These are phyloP conservation scores for Carallia brachiata DNA, from an alignment of 345 rosid genomes.

Conservation along the genomic window DNA sequence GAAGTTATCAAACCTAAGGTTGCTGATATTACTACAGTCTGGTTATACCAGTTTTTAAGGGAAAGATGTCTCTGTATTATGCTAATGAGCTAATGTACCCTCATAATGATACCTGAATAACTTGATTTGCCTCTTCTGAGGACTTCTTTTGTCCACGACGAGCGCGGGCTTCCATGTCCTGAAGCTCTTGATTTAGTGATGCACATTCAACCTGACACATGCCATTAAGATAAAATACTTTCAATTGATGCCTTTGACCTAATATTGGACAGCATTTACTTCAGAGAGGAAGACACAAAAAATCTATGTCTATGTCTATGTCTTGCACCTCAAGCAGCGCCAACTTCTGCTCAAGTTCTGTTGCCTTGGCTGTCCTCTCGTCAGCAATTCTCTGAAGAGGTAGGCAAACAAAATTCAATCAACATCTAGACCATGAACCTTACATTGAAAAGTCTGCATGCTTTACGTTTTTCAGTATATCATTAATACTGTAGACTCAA, in stretches of 20 bases:
- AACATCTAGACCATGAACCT: not conserved
- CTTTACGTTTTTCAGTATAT: conserved; percentile 13
- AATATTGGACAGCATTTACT: too few species aligned
- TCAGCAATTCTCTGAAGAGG: conserved; percentile 71
- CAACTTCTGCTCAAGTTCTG: conserved; percentile 91
- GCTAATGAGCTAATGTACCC: not conserved
- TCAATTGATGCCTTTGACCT: too few species aligned
- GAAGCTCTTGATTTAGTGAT: conserved; percentile 88
- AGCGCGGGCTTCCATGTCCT: conserved; percentile 82
- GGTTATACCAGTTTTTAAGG: too few species aligned
- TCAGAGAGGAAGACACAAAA: not conserved
- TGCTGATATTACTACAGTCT: too few species aligned
- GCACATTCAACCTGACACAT: conserved; percentile 71
- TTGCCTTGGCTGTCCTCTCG: conserved; percentile 82
- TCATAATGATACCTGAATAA: conserved; percentile 64
- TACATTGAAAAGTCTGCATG: not conserved
- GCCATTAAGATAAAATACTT: too few species aligned
- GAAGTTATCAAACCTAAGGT: too few species aligned
- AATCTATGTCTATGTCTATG: not conserved
- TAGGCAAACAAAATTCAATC: conserved; percentile 11
- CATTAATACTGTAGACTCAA: not conserved
- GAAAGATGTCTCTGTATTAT: too few species aligned
- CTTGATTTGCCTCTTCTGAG: conserved; percentile 88
- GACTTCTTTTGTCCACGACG: conserved; percentile 89
- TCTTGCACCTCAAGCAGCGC: conserved; percentile 84